phyloP scores from a whole-genome alignment of 495 filamentous ascomycete genomes.

The Bacidia rubella region DNA sequence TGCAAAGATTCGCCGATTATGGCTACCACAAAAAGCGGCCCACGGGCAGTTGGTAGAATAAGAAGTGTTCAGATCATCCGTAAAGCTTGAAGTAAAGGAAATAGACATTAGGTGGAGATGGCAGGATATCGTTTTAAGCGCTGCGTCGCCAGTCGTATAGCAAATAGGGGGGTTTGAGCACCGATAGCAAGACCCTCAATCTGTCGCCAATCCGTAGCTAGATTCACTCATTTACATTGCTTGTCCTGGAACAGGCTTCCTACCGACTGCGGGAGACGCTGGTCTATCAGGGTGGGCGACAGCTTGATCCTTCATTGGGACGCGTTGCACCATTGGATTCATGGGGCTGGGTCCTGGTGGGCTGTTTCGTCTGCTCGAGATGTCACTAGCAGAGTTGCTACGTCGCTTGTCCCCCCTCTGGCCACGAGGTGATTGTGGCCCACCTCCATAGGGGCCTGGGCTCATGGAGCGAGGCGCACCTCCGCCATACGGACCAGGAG shows the following conservation, averaged over 20 bases:
- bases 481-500: conserved; percentile 38
- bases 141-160: conserved; percentile 8
- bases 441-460: conserved; percentile 22
- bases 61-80: conserved; percentile 4
- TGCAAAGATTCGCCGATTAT: not conserved
- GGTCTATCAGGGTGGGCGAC: conserved; percentile 21
- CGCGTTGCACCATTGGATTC: conserved; percentile 33
- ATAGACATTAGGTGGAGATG: conserved; percentile 11
- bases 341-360: conserved; percentile 50
- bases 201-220: not conserved
- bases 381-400: conserved; percentile 37
- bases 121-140: conserved; percentile 4
- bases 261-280: conserved; percentile 25
- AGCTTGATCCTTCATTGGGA: conserved; percentile 16
- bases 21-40: conserved; percentile 3
- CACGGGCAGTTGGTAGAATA: conserved; percentile 1
- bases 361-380: conserved; percentile 31
- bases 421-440: not conserved
- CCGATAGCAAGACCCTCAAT: not conserved
- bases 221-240: conserved; percentile 13
- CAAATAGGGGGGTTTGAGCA: not conserved
- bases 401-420: conserved; percentile 31
- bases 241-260: conserved; percentile 29
- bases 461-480: conserved; percentile 30
- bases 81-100: not conserved